Evolutionary conservation across 176 grass and related monocot genomes (phyloP), one percentile per base, ranked within the genome.

Genomic region (Stipa capillata): DNA sequence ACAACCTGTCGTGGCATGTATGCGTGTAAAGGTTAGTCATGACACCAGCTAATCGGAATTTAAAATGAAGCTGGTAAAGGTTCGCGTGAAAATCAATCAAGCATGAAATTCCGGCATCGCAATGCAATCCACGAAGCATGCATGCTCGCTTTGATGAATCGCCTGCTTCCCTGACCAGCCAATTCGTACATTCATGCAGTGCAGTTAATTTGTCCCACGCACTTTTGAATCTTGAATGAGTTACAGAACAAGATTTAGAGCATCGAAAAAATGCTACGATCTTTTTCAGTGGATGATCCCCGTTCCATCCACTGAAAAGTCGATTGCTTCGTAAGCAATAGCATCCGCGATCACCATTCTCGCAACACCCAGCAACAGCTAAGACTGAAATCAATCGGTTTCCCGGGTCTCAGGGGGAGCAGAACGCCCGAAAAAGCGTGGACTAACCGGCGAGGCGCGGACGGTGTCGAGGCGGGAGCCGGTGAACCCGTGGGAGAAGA

Each of bases 401-500:
- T 6, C 61, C 34, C n/a, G 20, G 61, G 34, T 37, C 12, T 8
- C 10, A 17, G 32, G 17, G 9, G 33, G 3, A 39, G 6, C 61
- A 1, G 61, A 23, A 18, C 4, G 9, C 8, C 54, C 2, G 15
- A 37, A 4, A 5, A 29, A 7, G 16, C 33, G 12, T 37, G 4
- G 2, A 75, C 85, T 86, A 2, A 97, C 93, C 82, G 74, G 85
- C 29, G 93, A 88, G 41, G 85, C 39, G 51, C 79, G 70, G 24
- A 86, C 28, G 60, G 15, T 24, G 85, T 90, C 88, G 67, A 79
- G 60, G 6, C 90, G 80, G 29, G 90, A 88, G 40, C 90, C 80
- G 49, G 58, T 47, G 75, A 97, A 97, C 4, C 93, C 93, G 60
- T 97, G 93, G 87, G 86, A 90, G 76, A 86, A 55, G 65, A 97